These are phyloP conservation scores for Austroboletus rostrupii DNA, from an alignment of 1,284 basidiomycete genomes.

Conservation along the genomic window DNA sequence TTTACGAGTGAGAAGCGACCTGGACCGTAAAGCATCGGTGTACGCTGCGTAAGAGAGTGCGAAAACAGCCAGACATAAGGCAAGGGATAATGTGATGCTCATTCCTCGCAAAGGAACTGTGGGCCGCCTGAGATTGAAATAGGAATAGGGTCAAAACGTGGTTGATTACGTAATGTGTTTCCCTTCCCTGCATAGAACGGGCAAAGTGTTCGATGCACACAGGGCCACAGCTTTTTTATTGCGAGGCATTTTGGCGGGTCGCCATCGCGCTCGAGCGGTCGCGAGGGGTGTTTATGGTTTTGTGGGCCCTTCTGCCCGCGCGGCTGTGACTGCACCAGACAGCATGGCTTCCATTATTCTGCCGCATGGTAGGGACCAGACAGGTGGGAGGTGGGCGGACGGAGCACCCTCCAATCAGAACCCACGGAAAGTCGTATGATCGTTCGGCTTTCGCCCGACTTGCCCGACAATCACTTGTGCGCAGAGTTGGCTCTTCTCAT, in stretches of 20 bases:
- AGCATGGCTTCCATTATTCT: constrained; percentile 11
- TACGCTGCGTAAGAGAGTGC: constrained; percentile 23
- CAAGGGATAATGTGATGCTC: constrained; percentile 9
- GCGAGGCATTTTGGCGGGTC: constrained; percentile 6
- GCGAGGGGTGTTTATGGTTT: neutral
- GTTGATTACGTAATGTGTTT: neutral
- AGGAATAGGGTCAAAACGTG: too few species aligned
- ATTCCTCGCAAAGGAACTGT: constrained; percentile 7
- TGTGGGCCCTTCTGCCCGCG: neutral
- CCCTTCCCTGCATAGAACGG: neutral
- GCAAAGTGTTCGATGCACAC: neutral
- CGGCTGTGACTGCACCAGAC: constrained; percentile 8
- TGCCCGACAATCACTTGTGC: neutral
- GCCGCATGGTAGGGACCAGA: constrained; percentile 1
- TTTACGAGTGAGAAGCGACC: constrained; percentile 19
- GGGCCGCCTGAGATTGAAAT: neutral
- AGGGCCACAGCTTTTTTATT: neutral
- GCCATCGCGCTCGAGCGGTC: neutral
- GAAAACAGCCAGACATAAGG: constrained; percentile 8
- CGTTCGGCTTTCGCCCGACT: constrained; percentile 1
- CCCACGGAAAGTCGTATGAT: neutral
- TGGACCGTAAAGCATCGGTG: constrained; percentile 20
- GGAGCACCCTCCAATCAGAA: constrained; percentile 19
- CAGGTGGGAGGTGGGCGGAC: neutral
- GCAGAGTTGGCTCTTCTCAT: neutral